Conservation (phyloP, 163 green algal species). For the Botryococcus braunii region DNA sequence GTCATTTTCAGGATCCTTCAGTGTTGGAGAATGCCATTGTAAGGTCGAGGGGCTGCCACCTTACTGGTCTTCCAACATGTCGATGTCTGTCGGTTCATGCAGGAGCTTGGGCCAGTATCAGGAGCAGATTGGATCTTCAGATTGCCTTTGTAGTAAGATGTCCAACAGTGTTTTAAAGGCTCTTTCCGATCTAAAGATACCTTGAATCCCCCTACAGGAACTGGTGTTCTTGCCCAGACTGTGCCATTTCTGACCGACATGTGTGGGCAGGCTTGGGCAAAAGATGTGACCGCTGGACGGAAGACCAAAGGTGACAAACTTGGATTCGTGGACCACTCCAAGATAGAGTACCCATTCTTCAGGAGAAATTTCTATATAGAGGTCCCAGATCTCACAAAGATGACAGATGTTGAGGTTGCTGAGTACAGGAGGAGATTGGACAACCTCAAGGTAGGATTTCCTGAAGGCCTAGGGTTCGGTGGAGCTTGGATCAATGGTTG, state of each 20-base stretch:
- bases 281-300: slow-evolving; percentile 56
- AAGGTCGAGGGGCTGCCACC: no score
- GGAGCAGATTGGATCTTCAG: no score
- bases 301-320: slow-evolving; percentile 87
- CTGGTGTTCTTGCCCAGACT: no score
- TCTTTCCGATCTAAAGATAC: no score
- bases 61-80: no score
- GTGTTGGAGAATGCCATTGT: no score
- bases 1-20: no score
- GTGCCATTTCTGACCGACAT: not conserved
- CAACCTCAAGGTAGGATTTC: slow-evolving; percentile 78
- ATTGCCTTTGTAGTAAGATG: not conserved
- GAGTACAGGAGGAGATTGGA: slow-evolving; percentile 71
- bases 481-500: no score
- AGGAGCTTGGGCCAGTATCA: no score
- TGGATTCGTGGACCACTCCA: slow-evolving; percentile 65
- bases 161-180: not conserved
- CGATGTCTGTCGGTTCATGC: no score
- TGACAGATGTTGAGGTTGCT: slow-evolving; percentile 67
- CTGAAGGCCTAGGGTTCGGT: no score
- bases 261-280: slow-evolving; percentile 42
- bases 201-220: no score
- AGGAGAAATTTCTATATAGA: slow-evolving; percentile 91
- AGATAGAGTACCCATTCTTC: slow-evolving; percentile 81
- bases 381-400: slow-evolving; percentile 60